Evolutionary conservation across 768 basidiomycete genomes (phyloP).

Genomic region (Hypsizygus marmoreus): DNA sequence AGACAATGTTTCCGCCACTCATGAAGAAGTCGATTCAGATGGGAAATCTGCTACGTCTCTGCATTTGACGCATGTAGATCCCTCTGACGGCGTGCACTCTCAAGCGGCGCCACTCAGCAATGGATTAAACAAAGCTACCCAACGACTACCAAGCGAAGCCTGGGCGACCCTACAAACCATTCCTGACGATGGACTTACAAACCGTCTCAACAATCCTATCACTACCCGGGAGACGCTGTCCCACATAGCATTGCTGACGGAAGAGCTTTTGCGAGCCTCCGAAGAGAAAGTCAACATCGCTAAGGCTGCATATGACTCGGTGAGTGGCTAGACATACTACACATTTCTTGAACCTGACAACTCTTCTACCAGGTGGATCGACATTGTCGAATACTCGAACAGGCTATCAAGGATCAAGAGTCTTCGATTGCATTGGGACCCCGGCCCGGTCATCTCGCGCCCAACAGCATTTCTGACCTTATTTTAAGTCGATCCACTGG

Average conservation of each 20-base stretch:
- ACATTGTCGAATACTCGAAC: conserved; percentile 76
- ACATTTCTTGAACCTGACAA: conserved; percentile 7
- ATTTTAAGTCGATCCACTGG: conserved; percentile 55
- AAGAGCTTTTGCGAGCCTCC: conserved; percentile 60
- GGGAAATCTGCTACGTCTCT: background rate
- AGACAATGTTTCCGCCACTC: background rate
- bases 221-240: conserved; percentile 55
- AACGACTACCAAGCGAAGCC: background rate
- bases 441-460: conserved; percentile 35
- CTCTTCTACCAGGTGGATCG: conserved; percentile 62
- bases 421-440: conserved; percentile 41
- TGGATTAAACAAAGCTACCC: conserved; percentile 3
- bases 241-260: conserved; percentile 58
- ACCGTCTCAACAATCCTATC: conserved; percentile 27
- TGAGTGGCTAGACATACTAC: conserved; percentile 44
- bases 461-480: conserved; percentile 63
- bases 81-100: no score
- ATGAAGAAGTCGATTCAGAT: background rate
- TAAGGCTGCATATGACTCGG: conserved; percentile 68
- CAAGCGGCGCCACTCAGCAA: no score
- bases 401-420: conserved; percentile 53
- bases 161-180: conserved; percentile 13
- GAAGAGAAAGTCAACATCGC: conserved; percentile 83
- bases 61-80: background rate
- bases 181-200: conserved; percentile 23